Evolutionary conservation across 108 stramenopile genomes (phyloP).

Genomic region (Mayamaea pseudoterrestris): DNA sequence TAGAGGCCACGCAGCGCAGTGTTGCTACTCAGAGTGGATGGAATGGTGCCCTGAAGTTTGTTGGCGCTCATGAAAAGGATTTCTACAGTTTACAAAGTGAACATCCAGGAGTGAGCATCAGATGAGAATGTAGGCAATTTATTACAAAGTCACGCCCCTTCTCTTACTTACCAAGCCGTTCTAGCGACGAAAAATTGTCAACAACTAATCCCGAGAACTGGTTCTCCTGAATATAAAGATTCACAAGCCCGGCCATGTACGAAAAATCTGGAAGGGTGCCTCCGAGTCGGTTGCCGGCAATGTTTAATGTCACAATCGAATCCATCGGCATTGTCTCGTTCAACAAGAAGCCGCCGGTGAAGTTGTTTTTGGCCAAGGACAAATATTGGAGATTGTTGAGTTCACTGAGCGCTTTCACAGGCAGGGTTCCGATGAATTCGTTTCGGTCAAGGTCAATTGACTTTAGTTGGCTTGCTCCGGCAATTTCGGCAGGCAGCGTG

Average conservation of each 20-base stretch:
- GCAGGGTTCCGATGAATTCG: constrained; percentile 11
- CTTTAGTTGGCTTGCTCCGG: constrained; percentile 15
- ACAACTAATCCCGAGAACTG: constrained; percentile 22
- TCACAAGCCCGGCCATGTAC: constrained; percentile 4
- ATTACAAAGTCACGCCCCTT: too few relatives aligned
- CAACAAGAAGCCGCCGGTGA: constrained; percentile 3
- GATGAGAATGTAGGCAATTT: neutral
- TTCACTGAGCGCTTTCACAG: neutral
- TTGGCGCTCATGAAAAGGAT: constrained; percentile 34
- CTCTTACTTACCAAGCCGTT: constrained; percentile 6
- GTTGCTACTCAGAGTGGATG: constrained; percentile 20
- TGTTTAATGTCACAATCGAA: constrained; percentile 24
- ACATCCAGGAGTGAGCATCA: neutral
- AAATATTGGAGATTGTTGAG: constrained; percentile 5
- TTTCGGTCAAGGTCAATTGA: constrained; percentile 21
- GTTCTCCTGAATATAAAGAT: constrained; percentile 25
- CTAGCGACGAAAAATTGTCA: neutral
- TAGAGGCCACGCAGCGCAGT: constrained; percentile 33
- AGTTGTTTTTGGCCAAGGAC: constrained; percentile 5
- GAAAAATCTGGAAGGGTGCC: constrained; percentile 28
- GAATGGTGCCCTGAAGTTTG: constrained; percentile 45
- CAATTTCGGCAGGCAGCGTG: constrained; percentile 30
- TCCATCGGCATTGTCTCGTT: constrained; percentile 2
- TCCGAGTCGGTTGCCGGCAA: constrained; percentile 36
- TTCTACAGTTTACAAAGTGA: neutral